phyloP scores from a whole-genome alignment of 2,329 filamentous ascomycete genomes.

The Thermoascus crustaceus region DNA sequence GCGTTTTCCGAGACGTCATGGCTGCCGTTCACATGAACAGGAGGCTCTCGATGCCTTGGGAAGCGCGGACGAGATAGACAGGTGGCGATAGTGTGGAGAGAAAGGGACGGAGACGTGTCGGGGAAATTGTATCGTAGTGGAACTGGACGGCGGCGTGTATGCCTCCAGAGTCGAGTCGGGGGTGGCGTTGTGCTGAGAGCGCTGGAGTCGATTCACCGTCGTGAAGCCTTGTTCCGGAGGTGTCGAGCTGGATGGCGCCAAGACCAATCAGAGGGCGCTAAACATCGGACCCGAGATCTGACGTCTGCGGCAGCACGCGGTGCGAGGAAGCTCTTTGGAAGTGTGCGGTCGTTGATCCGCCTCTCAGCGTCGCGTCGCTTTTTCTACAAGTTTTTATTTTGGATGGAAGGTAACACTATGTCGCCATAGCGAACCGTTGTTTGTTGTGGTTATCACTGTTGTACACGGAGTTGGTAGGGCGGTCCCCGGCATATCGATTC shows the following conservation, averaged over 20 bases:
- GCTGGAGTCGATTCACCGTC: not conserved
- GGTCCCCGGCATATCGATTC: not conserved
- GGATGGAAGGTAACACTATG: not conserved
- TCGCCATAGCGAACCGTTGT: not conserved
- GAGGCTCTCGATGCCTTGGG: slow-evolving; percentile 1
- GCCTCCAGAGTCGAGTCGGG: not conserved
- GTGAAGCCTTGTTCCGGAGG: slow-evolving; percentile 2
- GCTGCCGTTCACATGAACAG: slow-evolving; percentile 24
- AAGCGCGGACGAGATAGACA: slow-evolving; percentile 9
- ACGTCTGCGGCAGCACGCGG: slow-evolving; percentile 4
- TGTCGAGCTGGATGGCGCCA: slow-evolving; percentile 3
- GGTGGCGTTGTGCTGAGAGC: slow-evolving; percentile 4
- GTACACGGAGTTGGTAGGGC: not conserved
- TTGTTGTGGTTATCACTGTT: not conserved
- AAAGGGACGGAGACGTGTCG: slow-evolving; percentile 2
- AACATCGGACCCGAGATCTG: slow-evolving; percentile 5
- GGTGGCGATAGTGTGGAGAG: slow-evolving; percentile 4
- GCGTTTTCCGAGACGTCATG: slow-evolving; percentile 94
- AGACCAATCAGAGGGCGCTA: slow-evolving; percentile 5
- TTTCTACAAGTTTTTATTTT: no score
- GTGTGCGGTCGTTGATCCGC: no score
- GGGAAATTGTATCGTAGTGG: not conserved
- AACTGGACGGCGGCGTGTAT: not conserved
- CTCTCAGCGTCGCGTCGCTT: no score
- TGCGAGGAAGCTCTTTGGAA: not conserved